phyloP scores from a whole-genome alignment of 768 basidiomycete genomes.

The Tephrocybe sp. region DNA sequence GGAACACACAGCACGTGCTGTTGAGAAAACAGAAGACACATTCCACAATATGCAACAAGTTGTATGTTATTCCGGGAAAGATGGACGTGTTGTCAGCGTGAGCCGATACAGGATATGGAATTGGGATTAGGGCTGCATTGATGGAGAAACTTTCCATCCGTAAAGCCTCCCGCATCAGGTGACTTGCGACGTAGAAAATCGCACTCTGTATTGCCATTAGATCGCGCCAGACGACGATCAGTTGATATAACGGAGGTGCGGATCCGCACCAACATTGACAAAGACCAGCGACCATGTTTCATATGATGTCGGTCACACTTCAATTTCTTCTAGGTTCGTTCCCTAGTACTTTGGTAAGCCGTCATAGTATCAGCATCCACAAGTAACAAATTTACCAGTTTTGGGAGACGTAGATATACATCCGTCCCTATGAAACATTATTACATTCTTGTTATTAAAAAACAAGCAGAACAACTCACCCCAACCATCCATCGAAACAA shows the following conservation, averaged over 20 bases:
- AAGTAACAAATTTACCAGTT: slow-evolving; percentile 49
- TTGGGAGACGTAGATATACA: slow-evolving; percentile 77
- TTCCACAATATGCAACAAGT: too few relatives aligned
- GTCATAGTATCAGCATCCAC: background rate
- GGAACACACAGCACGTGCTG: too few relatives aligned
- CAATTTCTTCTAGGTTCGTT: slow-evolving; percentile 82
- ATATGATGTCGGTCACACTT: slow-evolving; percentile 42
- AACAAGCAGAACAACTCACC: slow-evolving; percentile 42
- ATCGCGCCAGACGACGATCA: too few relatives aligned
- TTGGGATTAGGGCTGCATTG: background rate
- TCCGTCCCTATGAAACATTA: slow-evolving; percentile 59
- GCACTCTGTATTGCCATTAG: background rate
- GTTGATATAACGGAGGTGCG: too few relatives aligned
- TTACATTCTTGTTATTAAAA: slow-evolving; percentile 1
- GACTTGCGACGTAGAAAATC: background rate
- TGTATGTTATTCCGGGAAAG: background rate
- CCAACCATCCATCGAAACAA: slow-evolving; percentile 82
- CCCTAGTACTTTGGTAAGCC: slow-evolving; percentile 43
- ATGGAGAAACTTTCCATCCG: background rate
- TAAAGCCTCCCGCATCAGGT: background rate
- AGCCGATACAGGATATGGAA: background rate
- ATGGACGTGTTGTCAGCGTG: slow-evolving; percentile 8
- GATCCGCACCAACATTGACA: background rate
- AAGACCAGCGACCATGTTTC: background rate
- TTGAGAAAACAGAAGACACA: too few relatives aligned